Conservation (phyloP, 208 protist species). For the Leishmania major region DNA sequence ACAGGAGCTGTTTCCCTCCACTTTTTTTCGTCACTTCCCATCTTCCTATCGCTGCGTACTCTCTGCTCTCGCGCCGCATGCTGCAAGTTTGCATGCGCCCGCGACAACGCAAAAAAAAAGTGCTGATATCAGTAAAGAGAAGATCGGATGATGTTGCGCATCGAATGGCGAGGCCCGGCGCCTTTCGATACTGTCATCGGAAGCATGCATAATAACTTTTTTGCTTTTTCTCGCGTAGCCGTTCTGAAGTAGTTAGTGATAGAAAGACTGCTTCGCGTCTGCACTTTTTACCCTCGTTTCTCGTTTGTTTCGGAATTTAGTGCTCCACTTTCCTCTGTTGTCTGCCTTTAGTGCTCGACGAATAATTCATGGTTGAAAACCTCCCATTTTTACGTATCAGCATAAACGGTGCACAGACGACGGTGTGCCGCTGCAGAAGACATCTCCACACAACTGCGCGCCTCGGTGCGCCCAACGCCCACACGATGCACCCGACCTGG, state of each 20-base stretch:
- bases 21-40: neutral
- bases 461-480: neutral
- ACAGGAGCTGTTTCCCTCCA: neutral
- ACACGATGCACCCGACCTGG: neutral
- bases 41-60: neutral
- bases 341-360: neutral
- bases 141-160: neutral
- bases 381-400: neutral
- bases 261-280: slow-evolving; percentile 2
- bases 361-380: too few species aligned
- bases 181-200: neutral
- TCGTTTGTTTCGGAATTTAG: neutral
- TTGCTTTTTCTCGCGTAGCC: neutral
- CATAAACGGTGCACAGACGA: neutral
- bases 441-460: neutral
- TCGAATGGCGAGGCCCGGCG: neutral
- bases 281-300: neutral
- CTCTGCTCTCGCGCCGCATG: neutral
- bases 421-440: neutral
- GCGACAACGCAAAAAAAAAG: neutral
- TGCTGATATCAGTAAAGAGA: neutral
- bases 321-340: neutral
- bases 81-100: neutral
- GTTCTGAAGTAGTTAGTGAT: neutral
- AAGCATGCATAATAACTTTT: neutral